Evolutionary conservation across 176 grass and related monocot genomes (phyloP).

Genomic region (Guadua angustifolia): DNA sequence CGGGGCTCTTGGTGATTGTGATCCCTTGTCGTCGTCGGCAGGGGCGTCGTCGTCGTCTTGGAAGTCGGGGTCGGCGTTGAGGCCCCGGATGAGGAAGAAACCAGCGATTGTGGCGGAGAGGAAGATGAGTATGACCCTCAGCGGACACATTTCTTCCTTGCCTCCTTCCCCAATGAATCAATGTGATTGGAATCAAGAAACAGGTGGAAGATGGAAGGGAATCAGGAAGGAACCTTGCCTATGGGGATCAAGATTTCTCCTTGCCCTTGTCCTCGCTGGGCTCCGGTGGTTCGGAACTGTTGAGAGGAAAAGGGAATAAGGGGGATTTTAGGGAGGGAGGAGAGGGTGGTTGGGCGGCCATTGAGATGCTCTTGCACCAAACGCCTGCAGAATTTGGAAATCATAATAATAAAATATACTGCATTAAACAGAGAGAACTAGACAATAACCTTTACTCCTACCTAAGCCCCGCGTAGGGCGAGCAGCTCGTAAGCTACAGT

Average conservation of each 20-base stretch:
- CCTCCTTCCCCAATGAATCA: no score
- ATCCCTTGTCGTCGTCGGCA: background rate
- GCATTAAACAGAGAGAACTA: background rate
- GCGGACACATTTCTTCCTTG: slow-evolving; percentile 64
- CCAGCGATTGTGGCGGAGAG: slow-evolving; percentile 94
- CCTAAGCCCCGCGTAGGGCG: no score
- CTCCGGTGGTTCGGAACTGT: background rate
- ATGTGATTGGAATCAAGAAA: background rate
- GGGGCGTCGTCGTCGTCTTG: slow-evolving; percentile 40
- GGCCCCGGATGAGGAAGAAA: slow-evolving; percentile 78
- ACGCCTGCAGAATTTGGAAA: background rate
- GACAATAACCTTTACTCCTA: no score
- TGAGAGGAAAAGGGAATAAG: background rate
- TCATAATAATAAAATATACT: no score
- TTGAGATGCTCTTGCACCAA: background rate
- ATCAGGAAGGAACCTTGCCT: background rate
- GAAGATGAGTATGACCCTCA: slow-evolving; percentile 90
- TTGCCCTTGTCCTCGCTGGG: no score
- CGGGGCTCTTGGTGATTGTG: slow-evolving; percentile 12
- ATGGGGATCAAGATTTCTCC: background rate
- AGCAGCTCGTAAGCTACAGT: no score
- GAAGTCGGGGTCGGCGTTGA: slow-evolving; percentile 63
- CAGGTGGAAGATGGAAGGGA: background rate
- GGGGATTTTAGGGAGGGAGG: background rate
- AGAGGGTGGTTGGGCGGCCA: background rate